These are phyloP conservation scores for Macadamia integrifolia DNA, from an alignment of 164 flowering plant genomes.

Conservation along the genomic window DNA sequence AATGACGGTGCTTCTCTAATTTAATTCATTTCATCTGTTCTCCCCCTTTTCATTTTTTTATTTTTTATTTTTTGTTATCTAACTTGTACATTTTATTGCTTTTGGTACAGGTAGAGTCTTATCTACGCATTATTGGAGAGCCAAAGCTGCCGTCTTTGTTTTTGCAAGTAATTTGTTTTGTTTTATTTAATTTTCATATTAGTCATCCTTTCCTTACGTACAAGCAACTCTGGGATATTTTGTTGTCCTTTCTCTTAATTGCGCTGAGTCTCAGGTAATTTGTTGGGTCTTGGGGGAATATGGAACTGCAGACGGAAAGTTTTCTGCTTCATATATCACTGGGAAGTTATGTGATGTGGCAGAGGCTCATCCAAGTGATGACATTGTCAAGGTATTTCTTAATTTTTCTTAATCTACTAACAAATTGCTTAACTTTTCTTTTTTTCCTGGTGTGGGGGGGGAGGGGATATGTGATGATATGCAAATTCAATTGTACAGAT, in stretches of 20 bases:
- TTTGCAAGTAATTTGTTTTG: slow-evolving; percentile 59
- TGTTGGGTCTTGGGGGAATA: slow-evolving; percentile 99
- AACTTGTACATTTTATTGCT: neutral
- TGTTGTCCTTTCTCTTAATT: neutral
- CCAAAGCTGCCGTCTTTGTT: slow-evolving; percentile 93
- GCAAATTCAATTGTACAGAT: too few relatives aligned
- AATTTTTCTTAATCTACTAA: neutral
- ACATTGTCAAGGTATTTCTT: slow-evolving; percentile 71
- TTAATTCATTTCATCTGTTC: neutral
- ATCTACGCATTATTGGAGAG: slow-evolving; percentile 78
- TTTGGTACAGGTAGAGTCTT: slow-evolving; percentile 83
- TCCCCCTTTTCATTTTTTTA: neutral
- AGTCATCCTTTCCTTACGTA: slow-evolving; percentile 4
- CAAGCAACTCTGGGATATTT: neutral
- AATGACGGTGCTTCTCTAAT: neutral
- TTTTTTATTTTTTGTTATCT: neutral
- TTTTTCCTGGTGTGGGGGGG: too few relatives aligned
- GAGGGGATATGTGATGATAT: too few relatives aligned
- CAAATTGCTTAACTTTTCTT: neutral
- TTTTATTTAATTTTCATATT: slow-evolving; percentile 13
- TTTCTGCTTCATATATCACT: slow-evolving; percentile 78
- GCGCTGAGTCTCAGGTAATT: slow-evolving; percentile 53
- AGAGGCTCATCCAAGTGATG: slow-evolving; percentile 89
- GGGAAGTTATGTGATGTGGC: slow-evolving; percentile 98
- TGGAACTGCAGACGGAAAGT: slow-evolving; percentile 92